Evolutionary conservation across 2,329 filamentous ascomycete genomes (phyloP), one percentile per base, ranked within the genome.

Genomic region (Botryosphaeria dothidea): DNA sequence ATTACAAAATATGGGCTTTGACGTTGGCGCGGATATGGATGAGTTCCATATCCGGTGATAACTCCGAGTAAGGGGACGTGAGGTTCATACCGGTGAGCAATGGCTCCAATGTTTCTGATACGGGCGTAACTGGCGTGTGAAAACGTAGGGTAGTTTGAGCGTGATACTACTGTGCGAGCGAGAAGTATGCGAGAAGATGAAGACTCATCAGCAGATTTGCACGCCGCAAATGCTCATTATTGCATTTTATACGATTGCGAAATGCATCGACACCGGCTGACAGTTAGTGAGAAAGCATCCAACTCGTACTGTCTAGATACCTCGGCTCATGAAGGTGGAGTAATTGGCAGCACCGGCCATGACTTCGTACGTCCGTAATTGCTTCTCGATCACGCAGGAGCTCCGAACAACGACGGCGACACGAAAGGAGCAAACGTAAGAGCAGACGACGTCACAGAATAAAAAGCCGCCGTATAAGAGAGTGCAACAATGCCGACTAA

Each of bases 251-350:
- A n/a, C n/a, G n/a, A n/a, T n/a, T n/a, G n/a, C n/a, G n/a, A n/a
- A n/a, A 34, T 34, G 31, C 31, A 34, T 34, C 31, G n/a, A n/a
- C n/a, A n/a, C n/a, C n/a, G n/a, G n/a, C n/a, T n/a, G n/a, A n/a
- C n/a, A n/a, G n/a, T n/a, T n/a, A n/a, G n/a, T n/a, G n/a, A 34
- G 17, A 25, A 23, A 51, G 4, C 15, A 5, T 6, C 13, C 5
- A 51, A 3, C 4, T 21, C 15, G 5, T 17, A 6, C 49, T 1
- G 17, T 15, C 19, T 17, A 60, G 4, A 15, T 58, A 34, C 56
- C 56, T 60, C 56, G 56, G 56, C 56, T 25, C 41, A 60, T 29
- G 38, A 60, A 60, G 31, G 56, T 46, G 56, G 56, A 60, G 56
- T 36, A 46, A 27, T 17, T 34, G 9, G 27, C 41, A 46, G 38